Percentiles rank a stretch among this genome's conserved stretches.
Evolutionary conservation across 208 protist genomes (phyloP).

Genomic region (Trichomonas tenax): DNA sequence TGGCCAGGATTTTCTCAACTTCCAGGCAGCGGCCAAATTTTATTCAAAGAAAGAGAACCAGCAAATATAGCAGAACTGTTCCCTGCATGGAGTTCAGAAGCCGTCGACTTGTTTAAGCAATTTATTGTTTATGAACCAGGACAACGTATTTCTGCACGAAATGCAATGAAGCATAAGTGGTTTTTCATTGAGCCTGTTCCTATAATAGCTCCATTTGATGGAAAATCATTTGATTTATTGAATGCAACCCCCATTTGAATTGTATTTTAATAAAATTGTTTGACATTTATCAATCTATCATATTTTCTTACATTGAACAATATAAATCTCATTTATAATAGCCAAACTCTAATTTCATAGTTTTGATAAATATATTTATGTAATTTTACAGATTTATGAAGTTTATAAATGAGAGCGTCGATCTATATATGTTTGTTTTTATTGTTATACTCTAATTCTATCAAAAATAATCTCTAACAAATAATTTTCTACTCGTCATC

Average conservation of each 20-base stretch:
- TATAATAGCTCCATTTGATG: slow-evolving; percentile 14
- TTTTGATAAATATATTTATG: too few species aligned
- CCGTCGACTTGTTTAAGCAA: not conserved
- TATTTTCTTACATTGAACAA: too few species aligned
- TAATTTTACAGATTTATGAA: too few species aligned
- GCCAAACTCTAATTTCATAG: too few species aligned
- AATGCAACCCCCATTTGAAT: not conserved
- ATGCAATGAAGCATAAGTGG: slow-evolving; percentile 10
- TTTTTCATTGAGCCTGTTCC: not conserved
- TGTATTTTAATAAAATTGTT: not conserved
- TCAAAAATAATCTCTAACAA: too few species aligned
- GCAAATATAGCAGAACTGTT: not conserved
- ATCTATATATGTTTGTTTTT: too few species aligned
- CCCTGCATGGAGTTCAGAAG: not conserved
- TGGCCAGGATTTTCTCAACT: slow-evolving; percentile 17
- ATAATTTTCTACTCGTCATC: too few species aligned
- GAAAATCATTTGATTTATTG: not conserved
- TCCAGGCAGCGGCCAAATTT: not conserved
- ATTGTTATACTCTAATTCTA: too few species aligned
- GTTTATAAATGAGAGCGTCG: too few species aligned
- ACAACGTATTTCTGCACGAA: not conserved
- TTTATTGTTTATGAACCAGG: slow-evolving; percentile 12
- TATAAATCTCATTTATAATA: too few species aligned
- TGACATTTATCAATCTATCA: not conserved
- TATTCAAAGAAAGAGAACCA: not conserved